A percentile compares a stretch with the other conserved stretches of the same genome.
phyloP scores from a whole-genome alignment of 495 filamentous ascomycete genomes.

The Sphaerosporella brunnea region DNA sequence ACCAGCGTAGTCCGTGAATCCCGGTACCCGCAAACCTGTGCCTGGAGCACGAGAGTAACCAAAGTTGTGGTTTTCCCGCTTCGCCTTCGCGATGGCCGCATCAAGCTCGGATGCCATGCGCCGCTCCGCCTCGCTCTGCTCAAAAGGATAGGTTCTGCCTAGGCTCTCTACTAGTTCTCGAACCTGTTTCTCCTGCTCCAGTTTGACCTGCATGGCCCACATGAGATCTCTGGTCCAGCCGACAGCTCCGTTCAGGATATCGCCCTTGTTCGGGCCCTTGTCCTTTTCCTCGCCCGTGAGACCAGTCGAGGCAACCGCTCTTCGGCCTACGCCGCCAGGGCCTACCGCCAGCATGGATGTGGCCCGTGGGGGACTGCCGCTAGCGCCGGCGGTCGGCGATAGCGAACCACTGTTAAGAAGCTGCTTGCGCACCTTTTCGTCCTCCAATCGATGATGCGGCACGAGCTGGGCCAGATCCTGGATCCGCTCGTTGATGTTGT shows the following conservation, averaged over 20 bases:
- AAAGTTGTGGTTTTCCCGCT: conserved; percentile 41
- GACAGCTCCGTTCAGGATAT: conserved; percentile 92
- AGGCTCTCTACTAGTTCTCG: conserved; percentile 50
- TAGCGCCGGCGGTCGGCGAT: conserved; percentile 48
- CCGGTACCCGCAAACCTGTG: conserved; percentile 71
- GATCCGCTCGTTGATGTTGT: conserved; percentile 98
- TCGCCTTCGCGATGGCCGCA: conserved; percentile 64
- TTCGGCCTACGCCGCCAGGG: conserved; percentile 61
- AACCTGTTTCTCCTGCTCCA: conserved; percentile 74
- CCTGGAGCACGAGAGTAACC: conserved; percentile 71
- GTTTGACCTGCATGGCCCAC: conserved; percentile 79
- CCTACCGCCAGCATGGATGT: conserved; percentile 76
- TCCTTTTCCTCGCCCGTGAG: conserved; percentile 93
- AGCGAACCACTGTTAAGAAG: conserved; percentile 77
- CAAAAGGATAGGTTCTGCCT: conserved; percentile 60
- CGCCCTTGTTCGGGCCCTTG: conserved; percentile 96
- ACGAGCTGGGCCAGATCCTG: conserved; percentile 90
- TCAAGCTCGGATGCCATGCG: conserved; percentile 86
- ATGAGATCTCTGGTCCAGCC: conserved; percentile 94
- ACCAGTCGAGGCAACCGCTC: conserved; percentile 59
- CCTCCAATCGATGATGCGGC: conserved; percentile 78
- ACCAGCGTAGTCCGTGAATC: conserved; percentile 81
- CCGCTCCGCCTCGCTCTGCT: conserved; percentile 77
- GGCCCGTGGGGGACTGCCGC: conserved; percentile 50
- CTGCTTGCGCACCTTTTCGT: conserved; percentile 91